Base-by-base conservation (phyloP, 441 rosid species). In the Melastoma candidum region DNA sequence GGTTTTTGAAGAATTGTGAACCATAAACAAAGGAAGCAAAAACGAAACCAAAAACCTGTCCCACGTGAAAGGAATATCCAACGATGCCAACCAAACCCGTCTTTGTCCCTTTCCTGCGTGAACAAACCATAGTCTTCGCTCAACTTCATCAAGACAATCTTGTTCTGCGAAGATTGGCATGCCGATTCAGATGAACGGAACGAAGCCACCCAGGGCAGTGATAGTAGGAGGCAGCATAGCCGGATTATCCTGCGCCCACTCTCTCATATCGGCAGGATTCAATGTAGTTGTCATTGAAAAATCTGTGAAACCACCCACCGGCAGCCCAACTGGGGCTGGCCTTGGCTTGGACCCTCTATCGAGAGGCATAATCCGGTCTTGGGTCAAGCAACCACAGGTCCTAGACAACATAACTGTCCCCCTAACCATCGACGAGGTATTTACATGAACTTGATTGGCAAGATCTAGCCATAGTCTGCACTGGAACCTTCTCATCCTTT, bases 401-500 rank as follows among this genome's bases (percentile, higher is more conserved):
- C 62, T 60, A 4, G 17, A 52, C 8, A 44, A 46, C 0, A 26
- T 47, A 45, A 51, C 57, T 11, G n/a, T 60, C 25, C 64, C 64
- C 36, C 46, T 60, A 3, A 12, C 57, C 11, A 25, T 60, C 46
- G 64, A 60, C 36, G 57, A 60, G 64, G 64, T 51, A 26, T 22
- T 0, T 12, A 26, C 57, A 5, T 27, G 46, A 17, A 11, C 45
- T 49, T 3, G 13, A 11, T 52, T 36, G 2, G 22, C 44, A 44
- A 52, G 46, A 26, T 54, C 65, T 0, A 56, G 68, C 55, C 85
- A 78, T 56, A 83, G 65, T 81, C 85, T 79, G 45, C 24, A n/a
- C 3, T 41, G 12, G 14, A 0, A 7, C 26, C 8, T 26, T 14
- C 11, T 9, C 11, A 25, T 45, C 26, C 43, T 24, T 48, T 27